Evolutionary conservation across 805 yeast species (phyloP).

Genomic region (Saturnispora zaruensis): DNA sequence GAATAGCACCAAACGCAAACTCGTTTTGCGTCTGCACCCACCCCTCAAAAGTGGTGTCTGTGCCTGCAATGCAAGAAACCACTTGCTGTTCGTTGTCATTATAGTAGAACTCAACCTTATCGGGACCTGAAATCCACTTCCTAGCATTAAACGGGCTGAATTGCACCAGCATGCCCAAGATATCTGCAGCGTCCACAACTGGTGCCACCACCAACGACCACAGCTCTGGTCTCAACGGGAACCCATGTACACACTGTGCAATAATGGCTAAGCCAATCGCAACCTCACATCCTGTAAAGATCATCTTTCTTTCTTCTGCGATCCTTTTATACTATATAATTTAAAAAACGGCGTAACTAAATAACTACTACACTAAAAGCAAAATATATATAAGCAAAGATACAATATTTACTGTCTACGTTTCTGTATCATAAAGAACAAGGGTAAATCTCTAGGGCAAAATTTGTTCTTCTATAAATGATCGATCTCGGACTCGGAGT

Average conservation of each 20-base stretch:
- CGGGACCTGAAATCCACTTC: background rate
- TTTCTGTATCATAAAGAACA: background rate
- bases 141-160: background rate
- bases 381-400: background rate
- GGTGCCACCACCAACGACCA: background rate
- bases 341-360: background rate
- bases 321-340: background rate
- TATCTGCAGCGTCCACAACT: background rate
- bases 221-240: background rate
- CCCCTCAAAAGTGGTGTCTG: constrained; percentile 29
- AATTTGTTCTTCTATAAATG: background rate
- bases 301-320: background rate
- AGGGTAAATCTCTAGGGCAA: background rate
- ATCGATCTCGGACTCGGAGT: background rate
- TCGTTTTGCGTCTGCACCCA: constrained; percentile 42
- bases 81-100: background rate
- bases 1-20: constrained; percentile 37
- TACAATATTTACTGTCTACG: background rate
- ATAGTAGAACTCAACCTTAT: background rate
- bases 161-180: background rate
- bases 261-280: background rate
- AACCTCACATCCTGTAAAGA: background rate
- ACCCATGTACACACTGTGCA: background rate
- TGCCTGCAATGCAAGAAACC: background rate
- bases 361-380: background rate